Evolutionary conservation across 2,329 filamentous ascomycete species (phyloP).

Genomic region (Colletotrichum lini): DNA sequence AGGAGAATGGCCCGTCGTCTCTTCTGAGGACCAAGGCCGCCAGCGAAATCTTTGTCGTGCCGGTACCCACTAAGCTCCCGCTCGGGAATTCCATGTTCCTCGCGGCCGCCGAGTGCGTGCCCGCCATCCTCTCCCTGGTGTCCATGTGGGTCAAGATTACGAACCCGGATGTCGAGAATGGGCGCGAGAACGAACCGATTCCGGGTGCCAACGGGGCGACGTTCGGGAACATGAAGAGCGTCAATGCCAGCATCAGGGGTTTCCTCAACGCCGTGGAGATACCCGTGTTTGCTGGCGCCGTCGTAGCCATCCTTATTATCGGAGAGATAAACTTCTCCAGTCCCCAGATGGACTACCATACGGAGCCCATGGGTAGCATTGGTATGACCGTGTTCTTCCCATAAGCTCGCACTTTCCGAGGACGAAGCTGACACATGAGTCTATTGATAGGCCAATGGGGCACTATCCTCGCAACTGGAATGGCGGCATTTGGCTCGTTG

Average conservation of each 20-base stretch:
- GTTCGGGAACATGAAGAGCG: conserved; percentile 62
- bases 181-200: conserved; percentile 57
- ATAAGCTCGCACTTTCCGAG: not conserved
- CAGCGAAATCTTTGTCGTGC: conserved; percentile 75
- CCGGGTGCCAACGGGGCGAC: conserved; percentile 71
- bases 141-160: conserved; percentile 75
- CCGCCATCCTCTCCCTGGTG: conserved; percentile 72
- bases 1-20: conserved; percentile 64
- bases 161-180: conserved; percentile 48
- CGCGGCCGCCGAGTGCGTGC: conserved; percentile 75
- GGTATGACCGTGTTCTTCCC: conserved; percentile 57
- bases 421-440: not conserved
- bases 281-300: conserved; percentile 70
- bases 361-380: conserved; percentile 73
- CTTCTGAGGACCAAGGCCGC: conserved; percentile 68
- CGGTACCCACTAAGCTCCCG: conserved; percentile 67
- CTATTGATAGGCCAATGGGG: conserved; percentile 68
- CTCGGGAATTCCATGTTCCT: conserved; percentile 74
- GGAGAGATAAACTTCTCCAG: conserved; percentile 78
- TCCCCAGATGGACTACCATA: conserved; percentile 67
- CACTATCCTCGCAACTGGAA: conserved; percentile 69
- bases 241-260: conserved; percentile 68
- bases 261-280: conserved; percentile 71
- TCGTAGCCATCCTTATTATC: conserved; percentile 71
- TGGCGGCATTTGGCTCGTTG: conserved; percentile 72